Conservation (phyloP, 2,329 filamentous ascomycete genomes). For the Paecilomyces niveus region DNA sequence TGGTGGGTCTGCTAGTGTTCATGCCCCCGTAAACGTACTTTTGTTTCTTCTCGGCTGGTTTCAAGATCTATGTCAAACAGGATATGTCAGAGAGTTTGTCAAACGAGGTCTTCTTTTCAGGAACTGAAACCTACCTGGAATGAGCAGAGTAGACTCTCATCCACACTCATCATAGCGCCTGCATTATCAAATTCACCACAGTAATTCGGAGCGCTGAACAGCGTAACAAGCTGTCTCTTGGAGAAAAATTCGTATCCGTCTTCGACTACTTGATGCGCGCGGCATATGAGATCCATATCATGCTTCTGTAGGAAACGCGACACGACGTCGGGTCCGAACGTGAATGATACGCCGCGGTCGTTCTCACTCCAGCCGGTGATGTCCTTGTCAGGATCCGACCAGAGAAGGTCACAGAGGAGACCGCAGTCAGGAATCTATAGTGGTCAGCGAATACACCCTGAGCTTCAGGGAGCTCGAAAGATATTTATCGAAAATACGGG, state of each 20-base stretch:
- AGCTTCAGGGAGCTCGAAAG: constrained; percentile 21
- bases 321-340: constrained; percentile 94
- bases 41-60: constrained; percentile 99
- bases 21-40: constrained; percentile 86
- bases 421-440: constrained; percentile 92
- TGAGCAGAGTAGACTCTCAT: constrained; percentile 95
- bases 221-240: constrained; percentile 91
- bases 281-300: constrained; percentile 99
- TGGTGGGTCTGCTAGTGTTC: constrained; percentile 62
- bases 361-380: constrained; percentile 99
- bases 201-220: constrained; percentile 98
- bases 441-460: constrained; percentile 34
- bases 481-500: constrained; percentile 4
- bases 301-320: constrained; percentile 97
- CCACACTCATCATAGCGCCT: constrained; percentile 99
- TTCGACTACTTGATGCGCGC: constrained; percentile 97
- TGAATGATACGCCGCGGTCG: constrained; percentile 96
- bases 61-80: constrained; percentile 65
- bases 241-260: constrained; percentile 99
- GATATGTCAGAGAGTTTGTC: constrained; percentile 10
- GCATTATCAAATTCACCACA: constrained; percentile 99
- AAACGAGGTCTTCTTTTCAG: neutral
- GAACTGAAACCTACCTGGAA: constrained; percentile 67
- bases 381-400: constrained; percentile 98
- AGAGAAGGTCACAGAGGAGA: constrained; percentile 91